A percentile compares a stretch with the other conserved stretches of the same genome.
Conservation (phyloP, 352 stramenopile genomes). For the Thalassiosira livingstoniorum region DNA sequence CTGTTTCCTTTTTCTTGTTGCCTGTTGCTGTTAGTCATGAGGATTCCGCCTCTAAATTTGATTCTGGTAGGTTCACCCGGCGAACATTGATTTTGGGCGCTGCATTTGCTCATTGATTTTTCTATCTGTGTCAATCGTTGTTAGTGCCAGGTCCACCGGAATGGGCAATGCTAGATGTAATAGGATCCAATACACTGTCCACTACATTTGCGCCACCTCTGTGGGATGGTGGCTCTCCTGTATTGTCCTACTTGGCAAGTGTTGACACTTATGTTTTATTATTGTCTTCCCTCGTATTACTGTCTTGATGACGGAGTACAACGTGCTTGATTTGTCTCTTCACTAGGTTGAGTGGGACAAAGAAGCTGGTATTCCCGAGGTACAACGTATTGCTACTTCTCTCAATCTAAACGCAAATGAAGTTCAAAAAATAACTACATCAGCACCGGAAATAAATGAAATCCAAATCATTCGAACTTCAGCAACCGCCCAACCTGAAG, state of each 20-base stretch:
- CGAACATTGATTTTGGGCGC: too few relatives aligned
- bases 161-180: constrained; percentile 63
- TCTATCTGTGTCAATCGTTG: neutral
- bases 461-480: constrained; percentile 89
- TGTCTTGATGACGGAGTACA: too few relatives aligned
- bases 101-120: neutral
- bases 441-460: constrained; percentile 88
- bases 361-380: constrained; percentile 88
- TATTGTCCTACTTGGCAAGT: constrained; percentile 70
- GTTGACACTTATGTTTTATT: too few relatives aligned
- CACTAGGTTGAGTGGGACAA: constrained; percentile 92
- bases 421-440: constrained; percentile 92
- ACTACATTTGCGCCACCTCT: constrained; percentile 87
- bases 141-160: constrained; percentile 52
- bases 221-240: constrained; percentile 85
- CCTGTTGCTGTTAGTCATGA: constrained; percentile 19
- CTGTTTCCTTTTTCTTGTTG: constrained; percentile 19
- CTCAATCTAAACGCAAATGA: constrained; percentile 92
- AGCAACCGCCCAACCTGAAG: constrained; percentile 76
- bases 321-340: too few relatives aligned
- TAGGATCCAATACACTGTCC: constrained; percentile 86
- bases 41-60: neutral
- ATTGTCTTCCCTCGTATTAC: too few relatives aligned
- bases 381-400: constrained; percentile 88
- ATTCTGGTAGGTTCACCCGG: constrained; percentile 1